These are phyloP conservation scores for Aspergillus candidus DNA, from an alignment of 2,329 filamentous ascomycete species.

Conservation along the genomic window DNA sequence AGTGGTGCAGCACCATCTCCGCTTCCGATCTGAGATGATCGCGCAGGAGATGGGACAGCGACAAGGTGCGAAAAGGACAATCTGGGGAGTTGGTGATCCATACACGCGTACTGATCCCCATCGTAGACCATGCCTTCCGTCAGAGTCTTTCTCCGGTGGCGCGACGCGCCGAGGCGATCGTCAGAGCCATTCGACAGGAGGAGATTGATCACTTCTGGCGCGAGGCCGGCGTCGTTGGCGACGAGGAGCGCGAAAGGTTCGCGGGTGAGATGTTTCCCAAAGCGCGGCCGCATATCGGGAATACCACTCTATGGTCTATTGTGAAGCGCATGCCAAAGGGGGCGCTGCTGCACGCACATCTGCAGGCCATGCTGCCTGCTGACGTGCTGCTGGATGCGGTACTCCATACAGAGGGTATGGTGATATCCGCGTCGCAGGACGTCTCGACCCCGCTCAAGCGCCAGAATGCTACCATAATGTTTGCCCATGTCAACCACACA, in stretches of 20 bases:
- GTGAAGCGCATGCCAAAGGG: slow-evolving; percentile 83
- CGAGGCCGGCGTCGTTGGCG: slow-evolving; percentile 3
- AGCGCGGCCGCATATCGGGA: slow-evolving; percentile 76
- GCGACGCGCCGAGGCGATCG: slow-evolving; percentile 52
- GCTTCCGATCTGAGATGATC: slow-evolving; percentile 66
- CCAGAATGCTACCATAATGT: slow-evolving; percentile 53
- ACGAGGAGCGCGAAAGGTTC: slow-evolving; percentile 15
- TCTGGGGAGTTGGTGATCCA: too few relatives aligned
- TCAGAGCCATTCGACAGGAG: slow-evolving; percentile 45
- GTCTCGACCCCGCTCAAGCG: slow-evolving; percentile 48
- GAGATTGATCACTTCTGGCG: slow-evolving; percentile 18
- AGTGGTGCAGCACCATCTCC: slow-evolving; percentile 59
- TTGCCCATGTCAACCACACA: slow-evolving; percentile 51
- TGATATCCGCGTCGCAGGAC: slow-evolving; percentile 54
- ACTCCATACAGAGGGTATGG: slow-evolving; percentile 63
- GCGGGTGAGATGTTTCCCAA: slow-evolving; percentile 90
- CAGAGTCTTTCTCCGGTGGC: slow-evolving; percentile 63
- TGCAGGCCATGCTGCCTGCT: slow-evolving; percentile 83
- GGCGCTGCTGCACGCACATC: slow-evolving; percentile 60
- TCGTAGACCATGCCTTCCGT: slow-evolving; percentile 18
- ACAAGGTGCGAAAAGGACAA: slow-evolving; percentile 52
- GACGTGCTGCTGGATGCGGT: slow-evolving; percentile 67
- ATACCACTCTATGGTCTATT: slow-evolving; percentile 78
- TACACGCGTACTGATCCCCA: background rate
- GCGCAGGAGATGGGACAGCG: slow-evolving; percentile 71